Conservation (phyloP, 208 protist species). For the Trichomonas vaginalis region DNA sequence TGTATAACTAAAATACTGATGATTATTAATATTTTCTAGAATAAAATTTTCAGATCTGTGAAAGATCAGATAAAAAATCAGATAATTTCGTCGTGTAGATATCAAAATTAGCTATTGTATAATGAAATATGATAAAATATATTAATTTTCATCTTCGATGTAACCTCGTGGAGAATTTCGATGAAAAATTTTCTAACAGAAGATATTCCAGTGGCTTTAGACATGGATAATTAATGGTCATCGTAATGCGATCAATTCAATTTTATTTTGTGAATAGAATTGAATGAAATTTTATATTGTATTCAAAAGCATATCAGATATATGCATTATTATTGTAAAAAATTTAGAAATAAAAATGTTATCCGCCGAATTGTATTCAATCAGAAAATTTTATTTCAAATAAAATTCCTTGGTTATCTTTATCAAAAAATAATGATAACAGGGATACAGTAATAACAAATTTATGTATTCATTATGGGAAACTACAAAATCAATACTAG, state of each 20-base stretch:
- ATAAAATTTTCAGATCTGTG: no score
- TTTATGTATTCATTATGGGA: no score
- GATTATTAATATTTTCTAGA: no score
- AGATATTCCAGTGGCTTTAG: background rate
- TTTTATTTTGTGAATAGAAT: background rate
- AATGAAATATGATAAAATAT: background rate
- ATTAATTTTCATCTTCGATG: background rate
- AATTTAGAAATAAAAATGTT: background rate
- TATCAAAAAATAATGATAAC: background rate
- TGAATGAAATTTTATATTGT: background rate
- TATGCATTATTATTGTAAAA: background rate
- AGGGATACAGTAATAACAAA: no score
- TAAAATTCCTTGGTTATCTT: background rate
- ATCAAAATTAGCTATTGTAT: no score
- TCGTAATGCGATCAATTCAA: background rate
- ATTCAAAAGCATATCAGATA: background rate
- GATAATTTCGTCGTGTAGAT: no score
- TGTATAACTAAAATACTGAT: no score
- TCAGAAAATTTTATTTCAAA: background rate
- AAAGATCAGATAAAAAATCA: no score
- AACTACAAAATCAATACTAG: background rate
- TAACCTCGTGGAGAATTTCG: background rate
- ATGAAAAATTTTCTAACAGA: background rate
- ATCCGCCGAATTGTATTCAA: background rate
- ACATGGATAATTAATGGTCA: background rate